A percentile compares a stretch with the other conserved stretches of the same genome.
Evolutionary conservation across 2,329 filamentous ascomycete species (phyloP).

Genomic region (Stagonosporopsis chrysanthemi): DNA sequence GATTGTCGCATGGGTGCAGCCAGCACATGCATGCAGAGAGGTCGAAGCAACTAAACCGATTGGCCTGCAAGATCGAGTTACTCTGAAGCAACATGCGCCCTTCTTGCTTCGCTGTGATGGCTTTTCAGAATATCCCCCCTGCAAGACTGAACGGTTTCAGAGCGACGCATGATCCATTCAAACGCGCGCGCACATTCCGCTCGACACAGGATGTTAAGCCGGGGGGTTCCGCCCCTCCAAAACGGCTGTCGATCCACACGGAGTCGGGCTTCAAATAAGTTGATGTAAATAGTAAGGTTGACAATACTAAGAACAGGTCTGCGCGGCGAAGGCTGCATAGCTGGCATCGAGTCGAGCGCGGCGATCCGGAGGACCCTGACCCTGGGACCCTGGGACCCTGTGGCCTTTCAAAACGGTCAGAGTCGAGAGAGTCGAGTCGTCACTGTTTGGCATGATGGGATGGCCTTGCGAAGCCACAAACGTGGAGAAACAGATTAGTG

Average conservation of each 20-base stretch:
- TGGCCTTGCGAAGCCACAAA: constrained; percentile 18
- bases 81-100: not conserved
- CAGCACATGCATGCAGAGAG: not conserved
- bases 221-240: constrained; percentile 11
- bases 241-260: not conserved
- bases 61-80: constrained; percentile 2
- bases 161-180: not conserved
- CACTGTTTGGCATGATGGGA: constrained; percentile 6
- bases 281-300: not conserved
- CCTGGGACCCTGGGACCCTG: not conserved
- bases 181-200: constrained; percentile 7
- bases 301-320: not conserved
- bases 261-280: not conserved
- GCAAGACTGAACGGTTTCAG: constrained; percentile 11
- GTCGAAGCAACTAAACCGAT: constrained; percentile 1
- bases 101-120: not conserved
- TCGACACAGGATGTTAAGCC: constrained; percentile 7
- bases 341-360: constrained; percentile 2
- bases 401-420: not conserved
- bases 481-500: constrained; percentile 10
- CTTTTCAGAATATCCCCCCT: not conserved
- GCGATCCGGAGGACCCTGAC: not conserved
- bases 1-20: constrained; percentile 2
- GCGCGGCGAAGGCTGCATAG: not conserved
- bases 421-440: constrained; percentile 13